Base-by-base conservation (phyloP, 805 yeast genomes). In the Kluyveromyces dobzhanskii region DNA sequence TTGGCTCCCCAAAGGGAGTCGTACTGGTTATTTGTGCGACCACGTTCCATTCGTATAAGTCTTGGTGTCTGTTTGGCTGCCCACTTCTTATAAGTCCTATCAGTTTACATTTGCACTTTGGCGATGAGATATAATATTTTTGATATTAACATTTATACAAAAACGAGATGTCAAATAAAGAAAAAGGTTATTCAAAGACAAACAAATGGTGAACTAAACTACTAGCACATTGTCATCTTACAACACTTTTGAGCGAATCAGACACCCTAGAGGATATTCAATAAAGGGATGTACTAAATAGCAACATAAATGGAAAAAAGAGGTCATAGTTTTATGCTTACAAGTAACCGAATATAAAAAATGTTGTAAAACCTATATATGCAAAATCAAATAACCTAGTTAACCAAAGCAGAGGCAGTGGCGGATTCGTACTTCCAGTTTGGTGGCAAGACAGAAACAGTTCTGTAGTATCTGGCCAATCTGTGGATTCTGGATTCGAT, bases 341-440 rank as follows among this genome's bases (percentile, higher is more conserved):
- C 32, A 30, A 27, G 30, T 27, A 27, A 12, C 30, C 13, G 16
- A n/a, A 30, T 30, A 30, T 16, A 30, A 30, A 16, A 14, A 17
- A 17, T n/a, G 16, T 30, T 16, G 32, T 14, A 27, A 27, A 14
- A 21, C 24, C 24, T 21, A 30, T 24, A 34, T n/a, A 34, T 14
- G 29, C 30, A 24, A 34, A 34, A 25, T 24, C 21, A 51, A 44
- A 47, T 51, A 62, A 64, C 66, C 74, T 87, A 92, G 85, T 90
- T 90, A 67, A 92, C 99, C 74, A 92, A 81, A 73, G 99, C 94
- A 65, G 98, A 92, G 68, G 99, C 99, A 67, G 98, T 92, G 69
- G 98, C 95, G 60, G 98, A 90, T 80, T 92, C 99, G 94, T 85
- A 92, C 79, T 92, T 92, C 99, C 99, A 92, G 92, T 84, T 88